Evolutionary conservation across 306 rosid genomes (phyloP).

Genomic region (Arachis hypogaea): DNA sequence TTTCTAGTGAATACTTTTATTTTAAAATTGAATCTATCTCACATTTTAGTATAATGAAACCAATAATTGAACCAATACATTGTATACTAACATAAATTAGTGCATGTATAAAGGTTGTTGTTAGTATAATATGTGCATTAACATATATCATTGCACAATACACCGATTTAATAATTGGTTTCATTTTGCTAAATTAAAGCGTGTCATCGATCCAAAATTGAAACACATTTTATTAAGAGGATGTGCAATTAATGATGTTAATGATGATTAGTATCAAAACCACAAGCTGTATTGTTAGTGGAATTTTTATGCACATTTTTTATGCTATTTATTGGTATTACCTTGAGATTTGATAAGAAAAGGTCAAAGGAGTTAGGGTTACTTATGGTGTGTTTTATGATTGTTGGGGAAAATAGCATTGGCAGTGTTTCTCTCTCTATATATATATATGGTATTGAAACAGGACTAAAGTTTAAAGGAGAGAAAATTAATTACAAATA

Average conservation of each 20-base stretch:
- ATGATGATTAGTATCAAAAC: background rate
- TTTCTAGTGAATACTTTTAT: conserved; percentile 56
- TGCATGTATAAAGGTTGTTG: conserved; percentile 44
- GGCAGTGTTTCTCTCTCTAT: conserved; percentile 62
- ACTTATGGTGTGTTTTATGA: conserved; percentile 55
- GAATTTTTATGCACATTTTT: conserved; percentile 70
- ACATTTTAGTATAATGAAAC: background rate
- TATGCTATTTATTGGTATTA: conserved; percentile 70
- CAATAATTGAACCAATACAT: conserved; percentile 64
- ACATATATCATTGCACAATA: conserved; percentile 61
- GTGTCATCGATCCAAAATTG: conserved; percentile 48
- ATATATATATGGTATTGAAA: too few species aligned
- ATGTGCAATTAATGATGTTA: conserved; percentile 48
- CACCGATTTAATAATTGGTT: conserved; percentile 61
- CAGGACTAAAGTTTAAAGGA: too few species aligned
- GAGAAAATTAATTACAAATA: too few species aligned
- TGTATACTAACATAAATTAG: conserved; percentile 54
- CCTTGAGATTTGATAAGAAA: conserved; percentile 65
- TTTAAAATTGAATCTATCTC: conserved; percentile 49
- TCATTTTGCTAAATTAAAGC: conserved; percentile 54
- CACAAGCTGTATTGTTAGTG: conserved; percentile 47
- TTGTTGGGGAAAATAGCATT: conserved; percentile 60
- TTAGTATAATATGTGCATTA: conserved; percentile 37
- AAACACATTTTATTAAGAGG: conserved; percentile 63
- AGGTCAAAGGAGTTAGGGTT: conserved; percentile 60